phyloP scores from a whole-genome alignment of 176 grass and related monocot genomes.

The Aegilops bicornis region DNA sequence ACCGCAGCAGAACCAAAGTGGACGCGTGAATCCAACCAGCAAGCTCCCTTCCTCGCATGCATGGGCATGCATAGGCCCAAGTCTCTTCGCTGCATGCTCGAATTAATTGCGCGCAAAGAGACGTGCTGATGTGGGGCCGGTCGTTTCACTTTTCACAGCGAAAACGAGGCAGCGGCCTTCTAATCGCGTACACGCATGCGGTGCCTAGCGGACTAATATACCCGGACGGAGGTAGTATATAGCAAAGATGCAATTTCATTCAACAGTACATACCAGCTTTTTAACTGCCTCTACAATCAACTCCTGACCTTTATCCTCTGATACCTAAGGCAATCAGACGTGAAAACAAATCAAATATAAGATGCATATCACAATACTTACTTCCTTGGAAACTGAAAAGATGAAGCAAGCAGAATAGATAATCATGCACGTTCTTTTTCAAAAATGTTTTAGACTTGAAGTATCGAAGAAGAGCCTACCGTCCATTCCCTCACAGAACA shows the following conservation, averaged over 20 bases:
- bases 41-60: no score
- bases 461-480: background rate
- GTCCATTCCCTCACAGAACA: background rate
- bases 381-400: conserved; percentile 31
- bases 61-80: no score
- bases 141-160: no score
- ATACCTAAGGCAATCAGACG: background rate
- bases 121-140: no score
- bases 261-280: background rate
- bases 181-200: no score
- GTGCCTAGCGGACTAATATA: no score
- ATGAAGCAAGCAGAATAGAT: background rate
- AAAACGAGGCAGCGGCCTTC: no score
- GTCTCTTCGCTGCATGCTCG: no score
- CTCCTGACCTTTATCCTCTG: background rate
- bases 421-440: background rate
- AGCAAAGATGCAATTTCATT: background rate
- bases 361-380: conserved; percentile 7
- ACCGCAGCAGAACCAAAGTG: no score
- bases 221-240: no score
- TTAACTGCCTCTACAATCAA: background rate
- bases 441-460: background rate
- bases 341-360: background rate
- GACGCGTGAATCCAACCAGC: no score
- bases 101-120: no score